A percentile compares a stretch with the other conserved stretches of the same genome.
Conservation (phyloP, 768 basidiomycete species). For the Gautieria morchelliformis region DNA sequence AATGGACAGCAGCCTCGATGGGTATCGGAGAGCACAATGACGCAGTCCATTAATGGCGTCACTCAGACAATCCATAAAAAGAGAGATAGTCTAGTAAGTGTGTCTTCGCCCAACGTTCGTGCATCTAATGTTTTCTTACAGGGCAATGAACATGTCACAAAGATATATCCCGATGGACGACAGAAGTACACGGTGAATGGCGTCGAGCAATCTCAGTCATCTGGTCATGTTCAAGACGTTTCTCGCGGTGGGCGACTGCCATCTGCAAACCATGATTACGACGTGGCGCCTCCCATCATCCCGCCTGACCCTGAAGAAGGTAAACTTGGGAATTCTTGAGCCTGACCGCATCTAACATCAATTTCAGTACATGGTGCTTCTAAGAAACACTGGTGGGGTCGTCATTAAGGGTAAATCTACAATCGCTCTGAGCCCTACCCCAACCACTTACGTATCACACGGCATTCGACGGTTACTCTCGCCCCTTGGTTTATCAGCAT, state of each 20-base stretch:
- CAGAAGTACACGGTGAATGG: conserved; percentile 63
- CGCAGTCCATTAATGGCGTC: conserved; percentile 55
- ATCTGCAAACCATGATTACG: not conserved
- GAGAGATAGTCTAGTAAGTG: conserved; percentile 49
- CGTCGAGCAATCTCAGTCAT: conserved; percentile 28
- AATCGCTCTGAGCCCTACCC: too few relatives aligned
- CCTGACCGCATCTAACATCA: not conserved
- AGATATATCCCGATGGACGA: conserved; percentile 56
- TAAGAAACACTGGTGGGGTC: conserved; percentile 2
- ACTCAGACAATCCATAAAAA: conserved; percentile 48
- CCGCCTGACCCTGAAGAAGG: not conserved
- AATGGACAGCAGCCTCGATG: conserved; percentile 28
- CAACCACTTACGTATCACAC: too few relatives aligned
- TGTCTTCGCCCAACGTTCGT: not conserved
- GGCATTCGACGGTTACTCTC: too few relatives aligned
- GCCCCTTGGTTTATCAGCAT: too few relatives aligned
- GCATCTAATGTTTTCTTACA: conserved; percentile 19
- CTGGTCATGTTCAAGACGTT: not conserved
- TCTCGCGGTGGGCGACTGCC: conserved; percentile 8
- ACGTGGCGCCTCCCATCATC: not conserved
- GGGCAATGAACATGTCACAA: conserved; percentile 70
- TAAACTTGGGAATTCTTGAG: not conserved
- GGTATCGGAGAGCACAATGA: conserved; percentile 45
- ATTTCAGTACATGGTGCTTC: not conserved
- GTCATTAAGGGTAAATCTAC: not conserved